A percentile compares a stretch with the other conserved stretches of the same genome.
phyloP scores from a whole-genome alignment of 1,284 basidiomycete species.

The Naganishia sp. region DNA sequence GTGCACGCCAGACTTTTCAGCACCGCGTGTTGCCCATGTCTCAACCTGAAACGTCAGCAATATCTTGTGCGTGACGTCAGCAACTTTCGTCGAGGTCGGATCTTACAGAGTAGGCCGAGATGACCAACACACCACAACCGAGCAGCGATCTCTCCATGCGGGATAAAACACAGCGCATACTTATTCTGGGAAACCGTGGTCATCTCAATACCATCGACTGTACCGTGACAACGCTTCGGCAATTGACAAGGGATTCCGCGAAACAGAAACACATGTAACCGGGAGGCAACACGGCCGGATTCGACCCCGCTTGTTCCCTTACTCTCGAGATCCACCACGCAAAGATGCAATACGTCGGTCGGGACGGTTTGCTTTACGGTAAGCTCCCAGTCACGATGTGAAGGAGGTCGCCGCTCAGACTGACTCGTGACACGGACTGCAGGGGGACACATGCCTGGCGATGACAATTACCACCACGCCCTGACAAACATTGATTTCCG shows the following conservation, averaged over 20 bases:
- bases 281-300: too few species aligned
- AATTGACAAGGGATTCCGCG: too few species aligned
- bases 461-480: constrained; percentile 20
- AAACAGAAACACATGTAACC: too few species aligned
- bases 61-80: constrained; percentile 12
- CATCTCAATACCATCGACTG: too few species aligned
- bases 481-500: constrained; percentile 16
- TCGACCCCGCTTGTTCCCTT: too few species aligned
- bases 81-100: neutral
- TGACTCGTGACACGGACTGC: neutral
- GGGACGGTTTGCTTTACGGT: neutral
- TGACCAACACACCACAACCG: neutral
- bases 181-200: neutral
- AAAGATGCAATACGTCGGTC: neutral
- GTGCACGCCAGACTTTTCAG: neutral
- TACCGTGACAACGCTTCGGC: too few species aligned
- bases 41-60: constrained; percentile 27
- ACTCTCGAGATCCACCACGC: neutral
- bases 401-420: neutral
- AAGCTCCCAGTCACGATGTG: neutral
- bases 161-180: too few species aligned
- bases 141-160: too few species aligned
- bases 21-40: neutral
- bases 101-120: too few species aligned
- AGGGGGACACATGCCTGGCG: constrained; percentile 3